Conservation (phyloP, 257 asterid genomes). For the Eucommia ulmoides region DNA sequence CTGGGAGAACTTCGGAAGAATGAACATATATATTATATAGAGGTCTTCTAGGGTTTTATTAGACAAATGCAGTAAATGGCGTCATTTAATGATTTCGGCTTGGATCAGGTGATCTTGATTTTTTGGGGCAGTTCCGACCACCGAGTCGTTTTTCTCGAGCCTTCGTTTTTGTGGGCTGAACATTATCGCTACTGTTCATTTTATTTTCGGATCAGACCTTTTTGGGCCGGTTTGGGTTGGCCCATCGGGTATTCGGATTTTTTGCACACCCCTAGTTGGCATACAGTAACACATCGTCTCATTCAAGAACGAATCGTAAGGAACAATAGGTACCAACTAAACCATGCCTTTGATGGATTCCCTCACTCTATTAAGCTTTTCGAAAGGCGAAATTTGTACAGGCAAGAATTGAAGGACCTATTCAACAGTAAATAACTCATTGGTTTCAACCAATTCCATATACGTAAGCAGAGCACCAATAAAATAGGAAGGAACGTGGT, state of each 20-base stretch:
- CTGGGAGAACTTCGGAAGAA: no score
- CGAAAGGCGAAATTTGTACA: neutral
- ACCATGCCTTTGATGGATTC: neutral
- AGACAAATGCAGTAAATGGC: no score
- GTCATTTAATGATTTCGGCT: no score
- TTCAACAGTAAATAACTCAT: neutral
- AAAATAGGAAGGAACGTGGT: neutral
- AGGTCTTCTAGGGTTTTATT: no score
- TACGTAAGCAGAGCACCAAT: neutral
- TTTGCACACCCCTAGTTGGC: neutral
- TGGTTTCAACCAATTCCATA: neutral
- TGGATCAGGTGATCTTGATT: no score
- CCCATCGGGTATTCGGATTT: neutral
- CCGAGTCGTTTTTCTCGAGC: neutral
- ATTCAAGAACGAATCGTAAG: neutral
- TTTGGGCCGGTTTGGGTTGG: no score
- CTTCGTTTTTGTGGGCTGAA: no score
- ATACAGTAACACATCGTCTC: neutral
- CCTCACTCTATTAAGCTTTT: neutral
- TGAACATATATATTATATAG: no score
- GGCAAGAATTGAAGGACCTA: neutral
- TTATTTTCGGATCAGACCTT: no score
- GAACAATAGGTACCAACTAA: neutral
- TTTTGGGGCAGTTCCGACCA: neutral
- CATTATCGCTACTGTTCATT: neutral